phyloP scores from a whole-genome alignment of 176 grass and related monocot species.

The Eragrostis curvula region DNA sequence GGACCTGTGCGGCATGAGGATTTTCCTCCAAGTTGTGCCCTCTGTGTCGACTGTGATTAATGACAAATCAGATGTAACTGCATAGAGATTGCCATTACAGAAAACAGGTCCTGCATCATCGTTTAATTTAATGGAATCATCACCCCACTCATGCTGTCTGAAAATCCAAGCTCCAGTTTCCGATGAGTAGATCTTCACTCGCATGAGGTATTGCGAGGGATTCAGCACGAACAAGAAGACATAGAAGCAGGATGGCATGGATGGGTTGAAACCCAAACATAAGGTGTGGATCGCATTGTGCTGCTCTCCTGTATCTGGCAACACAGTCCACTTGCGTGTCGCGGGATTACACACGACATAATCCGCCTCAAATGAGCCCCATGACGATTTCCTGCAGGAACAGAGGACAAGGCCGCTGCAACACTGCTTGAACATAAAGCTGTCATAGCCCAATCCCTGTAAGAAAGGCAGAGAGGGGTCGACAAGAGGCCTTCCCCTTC shows the following conservation, averaged over 20 bases:
- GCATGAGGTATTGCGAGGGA: no score
- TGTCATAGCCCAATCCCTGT: rapidly evolving
- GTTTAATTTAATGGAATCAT: neutral
- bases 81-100: neutral
- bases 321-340: neutral
- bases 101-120: neutral
- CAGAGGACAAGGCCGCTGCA: neutral
- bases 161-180: neutral
- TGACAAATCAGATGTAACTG: neutral
- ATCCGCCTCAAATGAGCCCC: no score
- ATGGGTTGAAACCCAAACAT: constrained; percentile 14
- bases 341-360: neutral
- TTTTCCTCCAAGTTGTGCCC: constrained; percentile 5
- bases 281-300: no score
- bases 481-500: neutral
- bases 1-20: neutral
- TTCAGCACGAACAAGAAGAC: neutral
- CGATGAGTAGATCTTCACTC: constrained; percentile 23
- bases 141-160: neutral
- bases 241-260: constrained; percentile 4
- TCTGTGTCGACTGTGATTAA: constrained; percentile 1
- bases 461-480: neutral
- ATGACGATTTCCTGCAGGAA: no score
- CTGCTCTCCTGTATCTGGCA: neutral
- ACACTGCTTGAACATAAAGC: neutral